Evolutionary conservation across 2,329 filamentous ascomycete genomes (phyloP).

Genomic region (Alternaria triticina): DNA sequence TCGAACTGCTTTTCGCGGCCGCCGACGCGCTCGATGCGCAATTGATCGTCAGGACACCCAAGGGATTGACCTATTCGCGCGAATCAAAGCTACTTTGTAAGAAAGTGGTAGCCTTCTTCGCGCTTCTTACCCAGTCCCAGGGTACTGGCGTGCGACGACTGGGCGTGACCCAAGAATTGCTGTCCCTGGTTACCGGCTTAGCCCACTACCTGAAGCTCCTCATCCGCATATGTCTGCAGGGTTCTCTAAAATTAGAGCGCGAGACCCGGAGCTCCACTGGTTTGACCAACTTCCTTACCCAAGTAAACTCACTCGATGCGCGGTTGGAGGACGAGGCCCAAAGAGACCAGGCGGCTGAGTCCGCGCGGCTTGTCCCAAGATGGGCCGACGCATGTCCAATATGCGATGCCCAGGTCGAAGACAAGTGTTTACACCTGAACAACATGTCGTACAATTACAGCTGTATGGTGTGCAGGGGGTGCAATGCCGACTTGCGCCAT

Average conservation of each 20-base stretch:
- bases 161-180: constrained; percentile 94
- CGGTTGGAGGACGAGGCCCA: constrained; percentile 46
- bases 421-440: constrained; percentile 81
- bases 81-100: constrained; percentile 99
- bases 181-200: constrained; percentile 94
- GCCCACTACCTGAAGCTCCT: constrained; percentile 97
- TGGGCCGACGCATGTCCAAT: constrained; percentile 76
- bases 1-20: constrained; percentile 88
- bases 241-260: constrained; percentile 86
- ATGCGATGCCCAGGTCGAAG: constrained; percentile 89
- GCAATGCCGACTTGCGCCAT: constrained; percentile 74
- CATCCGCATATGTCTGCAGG: constrained; percentile 95
- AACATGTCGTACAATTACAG: constrained; percentile 83
- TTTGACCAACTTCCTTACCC: constrained; percentile 81
- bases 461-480: constrained; percentile 75
- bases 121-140: constrained; percentile 90
- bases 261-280: constrained; percentile 77
- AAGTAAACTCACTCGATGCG: constrained; percentile 80
- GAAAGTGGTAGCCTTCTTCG: constrained; percentile 98
- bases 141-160: constrained; percentile 88
- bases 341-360: constrained; percentile 50
- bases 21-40: constrained; percentile 83
- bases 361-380: constrained; percentile 52
- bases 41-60: constrained; percentile 72
- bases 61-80: constrained; percentile 87